Evolutionary conservation across 2,329 filamentous ascomycete species (phyloP), one percentile per base, ranked within the genome.

Genomic region (Phialophora macrospora): DNA sequence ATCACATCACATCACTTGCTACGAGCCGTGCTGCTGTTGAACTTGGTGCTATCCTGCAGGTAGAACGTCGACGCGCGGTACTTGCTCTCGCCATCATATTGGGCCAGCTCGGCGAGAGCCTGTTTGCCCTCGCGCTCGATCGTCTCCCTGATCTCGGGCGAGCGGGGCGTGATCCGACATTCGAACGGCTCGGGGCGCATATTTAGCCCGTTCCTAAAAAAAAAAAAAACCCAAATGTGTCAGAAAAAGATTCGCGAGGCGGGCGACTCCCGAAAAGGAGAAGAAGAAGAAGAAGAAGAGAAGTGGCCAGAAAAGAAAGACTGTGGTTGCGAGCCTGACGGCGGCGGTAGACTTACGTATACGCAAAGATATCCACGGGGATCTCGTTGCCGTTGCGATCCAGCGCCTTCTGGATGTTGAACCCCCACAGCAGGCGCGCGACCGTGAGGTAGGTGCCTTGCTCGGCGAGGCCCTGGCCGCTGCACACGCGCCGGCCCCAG

Each of bases 1-100:
- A 5, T 0, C 12, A 8, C 11, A 30, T 12, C 22, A 14, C 14
- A 20, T 30, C 24, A 30, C 28, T 55, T 34, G 9, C 9, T 34
- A 1, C 28, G 17, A n/a, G 24, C 17, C 26, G 20, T 52, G 9
- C 26, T 28, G 26, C 26, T 52, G 4, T 6, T 26, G 20, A 55
- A 55, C 3, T 34, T 55, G 1, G 52, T 55, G 52, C 66, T 74
- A 30, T 71, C 67, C 20, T 65, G 59, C 61, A 78, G 75, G 68
- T 84, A 84, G 66, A 83, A 84, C 3, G 81, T 83, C 62, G 80
- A 82, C 83, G 87, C 84, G 41, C 82, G 77, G 70, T 86, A 86
- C 72, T 83, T 80, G n/a, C 81, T 85, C 73, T 85, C 83, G 2
- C 85, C 84, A 17, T 84, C 80, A 60, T 84, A 84, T 56, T 80